phyloP scores from a whole-genome alignment of 1,284 basidiomycete species.

The Tilletia indica region DNA sequence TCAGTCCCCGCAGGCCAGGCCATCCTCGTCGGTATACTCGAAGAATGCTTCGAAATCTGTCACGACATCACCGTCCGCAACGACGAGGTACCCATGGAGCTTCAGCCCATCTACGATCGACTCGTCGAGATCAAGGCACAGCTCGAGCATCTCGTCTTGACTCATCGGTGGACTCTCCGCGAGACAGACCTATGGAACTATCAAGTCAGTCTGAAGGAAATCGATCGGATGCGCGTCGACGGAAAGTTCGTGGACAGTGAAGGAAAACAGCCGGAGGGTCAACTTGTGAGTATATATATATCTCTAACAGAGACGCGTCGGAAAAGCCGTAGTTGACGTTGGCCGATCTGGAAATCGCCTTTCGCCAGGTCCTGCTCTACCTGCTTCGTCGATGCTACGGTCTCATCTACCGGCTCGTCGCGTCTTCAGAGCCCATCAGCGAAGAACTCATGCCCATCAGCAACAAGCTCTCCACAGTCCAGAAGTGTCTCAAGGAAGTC shows the following conservation, averaged over 20 bases:
- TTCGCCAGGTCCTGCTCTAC: conserved; percentile 67
- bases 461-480: conserved; percentile 62
- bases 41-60: conserved; percentile 93
- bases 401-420: conserved; percentile 87
- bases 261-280: conserved; percentile 82
- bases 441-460: conserved; percentile 90
- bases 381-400: conserved; percentile 92
- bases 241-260: conserved; percentile 95
- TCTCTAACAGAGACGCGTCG: neutral
- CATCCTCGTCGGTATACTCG: conserved; percentile 72
- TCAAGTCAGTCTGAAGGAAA: conserved; percentile 87
- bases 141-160: conserved; percentile 83
- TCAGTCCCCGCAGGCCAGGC: conserved; percentile 82
- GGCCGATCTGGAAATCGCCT: neutral
- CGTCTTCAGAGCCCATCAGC: conserved; percentile 97
- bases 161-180: conserved; percentile 92
- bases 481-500: conserved; percentile 92
- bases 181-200: conserved; percentile 83
- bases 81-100: conserved; percentile 78
- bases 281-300: conserved; percentile 68
- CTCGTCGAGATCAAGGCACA: conserved; percentile 80
- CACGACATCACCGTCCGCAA: conserved; percentile 95
- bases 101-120: conserved; percentile 93
- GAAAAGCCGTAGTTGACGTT: neutral
- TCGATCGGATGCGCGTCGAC: conserved; percentile 93